Conservation (phyloP, 805 yeast species). For the Candida tibetensis region DNA sequence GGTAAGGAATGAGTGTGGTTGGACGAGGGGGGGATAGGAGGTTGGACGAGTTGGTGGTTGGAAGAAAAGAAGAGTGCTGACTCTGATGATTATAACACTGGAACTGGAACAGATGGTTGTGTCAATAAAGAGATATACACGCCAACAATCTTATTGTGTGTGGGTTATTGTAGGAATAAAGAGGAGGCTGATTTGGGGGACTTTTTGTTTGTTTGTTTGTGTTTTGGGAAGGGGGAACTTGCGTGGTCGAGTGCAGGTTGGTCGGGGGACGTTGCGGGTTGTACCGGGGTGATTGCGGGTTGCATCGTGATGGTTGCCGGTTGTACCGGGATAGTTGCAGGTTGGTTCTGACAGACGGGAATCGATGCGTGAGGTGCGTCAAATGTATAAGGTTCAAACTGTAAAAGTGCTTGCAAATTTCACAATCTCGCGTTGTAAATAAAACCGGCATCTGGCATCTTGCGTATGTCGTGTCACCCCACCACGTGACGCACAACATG, state of each 20-base stretch:
- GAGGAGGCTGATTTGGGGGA: neutral
- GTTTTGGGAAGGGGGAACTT: neutral
- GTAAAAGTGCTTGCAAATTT: too few species aligned
- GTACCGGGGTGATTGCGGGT: too few species aligned
- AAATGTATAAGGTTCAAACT: too few species aligned
- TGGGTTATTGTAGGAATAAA: neutral
- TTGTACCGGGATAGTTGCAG: too few species aligned
- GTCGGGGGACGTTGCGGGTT: too few species aligned
- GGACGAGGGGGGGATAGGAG: constrained; percentile 1
- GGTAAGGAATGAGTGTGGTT: constrained; percentile 7
- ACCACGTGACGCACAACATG: too few species aligned
- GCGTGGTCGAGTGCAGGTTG: neutral
- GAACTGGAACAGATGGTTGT: neutral
- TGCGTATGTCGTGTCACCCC: too few species aligned
- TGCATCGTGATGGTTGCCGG: too few species aligned
- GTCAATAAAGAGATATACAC: neutral
- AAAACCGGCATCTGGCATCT: too few species aligned
- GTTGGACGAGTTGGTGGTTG: constrained; percentile 5
- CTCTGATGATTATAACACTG: neutral
- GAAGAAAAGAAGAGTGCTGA: neutral
- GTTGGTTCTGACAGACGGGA: too few species aligned
- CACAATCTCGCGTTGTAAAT: too few species aligned
- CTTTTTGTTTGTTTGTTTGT: neutral
- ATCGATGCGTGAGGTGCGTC: too few species aligned
- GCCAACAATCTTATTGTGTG: neutral